Evolutionary conservation across 2,329 filamentous ascomycete genomes (phyloP), one percentile per base, ranked within the genome.

Genomic region (Cercospora zeina): DNA sequence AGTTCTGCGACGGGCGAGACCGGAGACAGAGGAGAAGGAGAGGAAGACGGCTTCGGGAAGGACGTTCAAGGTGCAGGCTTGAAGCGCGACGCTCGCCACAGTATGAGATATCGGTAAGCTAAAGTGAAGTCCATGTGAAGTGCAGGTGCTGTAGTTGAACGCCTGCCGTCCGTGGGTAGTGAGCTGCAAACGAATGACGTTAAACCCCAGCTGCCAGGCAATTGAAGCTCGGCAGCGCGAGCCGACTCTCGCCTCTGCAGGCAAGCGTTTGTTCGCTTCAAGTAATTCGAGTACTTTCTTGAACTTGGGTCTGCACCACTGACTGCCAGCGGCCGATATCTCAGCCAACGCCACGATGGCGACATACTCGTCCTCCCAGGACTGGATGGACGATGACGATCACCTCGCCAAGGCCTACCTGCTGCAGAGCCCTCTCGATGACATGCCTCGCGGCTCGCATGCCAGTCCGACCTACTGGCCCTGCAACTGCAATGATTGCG

Each of bases 31-130:
- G 78, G 95, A 97, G 79, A 93, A 93, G 80, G 96, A 99, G 80
- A 88, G 91, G 73, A 99, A 99, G 87, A 99, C 95, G 61, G 95
- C 96, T 51, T 97, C 91, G 76, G 95, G 95, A 67, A 87, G 95
- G 72, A 96, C 93, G 47, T 99, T 99, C 85, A 83, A 83, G 70
- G 85, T 87, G 21, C 85, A 87, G 69, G 81, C 67, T 54, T 76
- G 61, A 14, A 53, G n/a, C 10, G 30, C n/a, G 30, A 34, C 16
- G 49, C 7, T 34, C 14, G n/a, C 6, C 31, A 16, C 14, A 14
- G n/a, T 8, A 14, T 10, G 16, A n/a, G 3, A 47, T 11, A 21
- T 14, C 42, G 19, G 42, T 8, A 16, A 4, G 21, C 1, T 4
- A 1, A 27, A 49, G 42, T 49, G 0, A 30, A 49, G 21, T n/a